Evolutionary conservation across 2,329 filamentous ascomycete species (phyloP).

Genomic region (Aspergillus hiratsukae): DNA sequence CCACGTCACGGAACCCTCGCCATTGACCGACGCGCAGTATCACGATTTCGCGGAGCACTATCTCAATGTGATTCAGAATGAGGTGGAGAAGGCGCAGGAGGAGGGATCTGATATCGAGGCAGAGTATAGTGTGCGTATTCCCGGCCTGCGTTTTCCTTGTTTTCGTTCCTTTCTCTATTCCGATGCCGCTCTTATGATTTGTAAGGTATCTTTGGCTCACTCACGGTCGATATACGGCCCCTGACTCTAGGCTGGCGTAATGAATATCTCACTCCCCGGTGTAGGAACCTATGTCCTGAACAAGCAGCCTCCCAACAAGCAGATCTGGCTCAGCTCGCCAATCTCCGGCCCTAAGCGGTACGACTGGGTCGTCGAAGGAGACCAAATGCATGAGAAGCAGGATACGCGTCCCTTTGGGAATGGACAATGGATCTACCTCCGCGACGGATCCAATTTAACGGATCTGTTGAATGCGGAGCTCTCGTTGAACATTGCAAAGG

Average conservation of each 20-base stretch:
- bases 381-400: constrained; percentile 74
- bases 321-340: constrained; percentile 93
- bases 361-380: constrained; percentile 73
- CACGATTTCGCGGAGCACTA: constrained; percentile 73
- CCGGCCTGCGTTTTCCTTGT: not conserved
- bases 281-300: constrained; percentile 89
- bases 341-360: constrained; percentile 88
- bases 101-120: constrained; percentile 70
- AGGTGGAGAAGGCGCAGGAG: constrained; percentile 72
- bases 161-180: not conserved
- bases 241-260: constrained; percentile 67
- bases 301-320: constrained; percentile 97
- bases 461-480: constrained; percentile 73
- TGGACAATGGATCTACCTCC: constrained; percentile 81
- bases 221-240: not conserved
- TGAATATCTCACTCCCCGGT: constrained; percentile 66
- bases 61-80: constrained; percentile 55
- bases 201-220: not conserved
- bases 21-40: constrained; percentile 68
- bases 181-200: not conserved
- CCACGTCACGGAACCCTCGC: constrained; percentile 52
- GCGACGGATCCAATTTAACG: constrained; percentile 73
- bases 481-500: constrained; percentile 55
- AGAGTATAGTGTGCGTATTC: constrained; percentile 71
- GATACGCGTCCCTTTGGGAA: constrained; percentile 50